Evolutionary conservation across 306 rosid species (phyloP).

Genomic region (Medicago arabica): DNA sequence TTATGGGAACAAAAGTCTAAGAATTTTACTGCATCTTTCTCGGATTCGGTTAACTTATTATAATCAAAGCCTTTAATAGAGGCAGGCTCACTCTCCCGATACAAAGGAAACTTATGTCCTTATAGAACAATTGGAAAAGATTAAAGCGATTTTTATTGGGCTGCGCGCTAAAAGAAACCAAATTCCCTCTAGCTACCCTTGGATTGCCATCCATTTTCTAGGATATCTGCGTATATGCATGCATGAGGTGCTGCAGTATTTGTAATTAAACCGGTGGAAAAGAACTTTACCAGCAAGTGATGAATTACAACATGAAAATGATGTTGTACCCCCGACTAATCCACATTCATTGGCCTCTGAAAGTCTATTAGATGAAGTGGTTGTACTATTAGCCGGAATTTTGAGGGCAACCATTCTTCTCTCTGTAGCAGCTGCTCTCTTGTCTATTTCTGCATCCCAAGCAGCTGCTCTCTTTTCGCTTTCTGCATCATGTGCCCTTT

Average conservation of each 20-base stretch:
- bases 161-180: too few relatives aligned
- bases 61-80: too few relatives aligned
- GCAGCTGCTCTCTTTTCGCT: conserved; percentile 97
- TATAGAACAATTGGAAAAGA: too few relatives aligned
- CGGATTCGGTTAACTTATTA: too few relatives aligned
- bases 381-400: conserved; percentile 45
- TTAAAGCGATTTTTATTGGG: too few relatives aligned
- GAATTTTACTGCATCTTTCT: too few relatives aligned
- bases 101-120: too few relatives aligned
- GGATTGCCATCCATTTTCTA: conserved; percentile 72
- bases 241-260: conserved; percentile 98
- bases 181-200: too few relatives aligned
- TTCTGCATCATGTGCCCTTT: conserved; percentile 60
- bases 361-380: background rate
- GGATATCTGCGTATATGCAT: conserved; percentile 91
- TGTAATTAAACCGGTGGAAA: conserved; percentile 83
- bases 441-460: conserved; percentile 96
- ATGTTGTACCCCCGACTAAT: conserved; percentile 47
- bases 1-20: too few relatives aligned
- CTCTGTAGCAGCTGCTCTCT: conserved; percentile 96
- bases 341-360: conserved; percentile 48
- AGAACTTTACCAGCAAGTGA: conserved; percentile 93
- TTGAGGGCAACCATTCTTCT: conserved; percentile 67
- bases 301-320: conserved; percentile 76
- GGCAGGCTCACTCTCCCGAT: too few relatives aligned